These are phyloP conservation scores for Miscanthus sacchariflorus DNA, from an alignment of 202 grass and related monocot species.

Conservation along the genomic window DNA sequence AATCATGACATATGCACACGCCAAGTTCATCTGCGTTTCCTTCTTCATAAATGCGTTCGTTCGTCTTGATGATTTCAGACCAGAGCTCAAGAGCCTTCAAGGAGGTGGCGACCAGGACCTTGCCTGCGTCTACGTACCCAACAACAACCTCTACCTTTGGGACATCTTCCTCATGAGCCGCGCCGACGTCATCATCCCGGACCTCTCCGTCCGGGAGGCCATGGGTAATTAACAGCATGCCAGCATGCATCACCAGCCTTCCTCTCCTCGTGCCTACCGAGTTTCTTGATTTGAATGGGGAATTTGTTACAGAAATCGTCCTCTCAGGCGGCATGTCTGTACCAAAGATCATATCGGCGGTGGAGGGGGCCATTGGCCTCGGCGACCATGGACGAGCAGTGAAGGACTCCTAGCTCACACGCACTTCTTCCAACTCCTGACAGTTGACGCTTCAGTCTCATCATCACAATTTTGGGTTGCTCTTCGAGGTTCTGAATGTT, in stretches of 20 bases:
- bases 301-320: constrained; percentile 56
- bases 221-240: constrained; percentile 40
- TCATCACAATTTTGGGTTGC: background rate
- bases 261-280: background rate
- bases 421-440: background rate
- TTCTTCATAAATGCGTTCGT: too few relatives aligned
- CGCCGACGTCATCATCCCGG: constrained; percentile 62
- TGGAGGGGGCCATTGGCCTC: constrained; percentile 43
- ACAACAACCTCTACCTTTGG: constrained; percentile 78
- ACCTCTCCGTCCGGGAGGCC: constrained; percentile 73
- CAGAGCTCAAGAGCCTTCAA: constrained; percentile 74
- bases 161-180: constrained; percentile 75
- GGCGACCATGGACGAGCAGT: constrained; percentile 41
- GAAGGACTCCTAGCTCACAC: background rate
- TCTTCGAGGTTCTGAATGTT: background rate
- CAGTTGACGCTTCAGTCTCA: background rate
- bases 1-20: too few relatives aligned
- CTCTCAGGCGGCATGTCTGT: constrained; percentile 80
- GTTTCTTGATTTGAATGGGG: background rate
- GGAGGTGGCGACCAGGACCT: constrained; percentile 60
- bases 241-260: background rate
- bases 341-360: constrained; percentile 58
- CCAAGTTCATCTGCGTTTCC: too few relatives aligned
- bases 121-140: constrained; percentile 67
- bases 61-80: constrained; percentile 46